phyloP scores from a whole-genome alignment of 2,329 filamentous ascomycete genomes.

The Penicillium sp. region DNA sequence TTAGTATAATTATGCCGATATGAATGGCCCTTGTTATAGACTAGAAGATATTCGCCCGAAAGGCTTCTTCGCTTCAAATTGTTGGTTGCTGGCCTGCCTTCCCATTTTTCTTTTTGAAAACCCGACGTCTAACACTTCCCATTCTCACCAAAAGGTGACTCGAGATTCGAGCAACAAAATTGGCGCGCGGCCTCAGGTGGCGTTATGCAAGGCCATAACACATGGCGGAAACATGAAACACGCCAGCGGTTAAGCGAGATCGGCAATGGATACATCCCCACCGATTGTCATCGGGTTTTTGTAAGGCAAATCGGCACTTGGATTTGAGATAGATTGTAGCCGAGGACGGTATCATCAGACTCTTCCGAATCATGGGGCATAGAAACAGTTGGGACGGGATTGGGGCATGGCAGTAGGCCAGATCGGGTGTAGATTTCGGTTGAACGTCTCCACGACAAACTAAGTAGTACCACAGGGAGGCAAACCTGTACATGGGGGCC shows the following conservation, averaged over 20 bases:
- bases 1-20: neutral
- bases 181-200: neutral
- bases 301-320: neutral
- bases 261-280: neutral
- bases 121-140: too few species aligned
- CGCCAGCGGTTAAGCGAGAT: slow-evolving; percentile 10
- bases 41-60: too few species aligned
- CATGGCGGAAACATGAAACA: slow-evolving; percentile 2
- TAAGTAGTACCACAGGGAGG: too few species aligned
- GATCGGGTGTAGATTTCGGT: too few species aligned
- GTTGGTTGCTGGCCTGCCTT: too few species aligned
- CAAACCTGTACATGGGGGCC: too few species aligned
- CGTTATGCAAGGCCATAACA: neutral
- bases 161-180: neutral
- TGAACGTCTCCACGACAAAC: too few species aligned
- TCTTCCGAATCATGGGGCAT: neutral
- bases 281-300: neutral
- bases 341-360: neutral
- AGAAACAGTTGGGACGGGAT: neutral
- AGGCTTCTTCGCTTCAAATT: too few species aligned
- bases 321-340: neutral
- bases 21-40: neutral
- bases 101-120: too few species aligned
- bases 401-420: neutral
- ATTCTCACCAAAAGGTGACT: too few species aligned